phyloP scores from a whole-genome alignment of 1,284 basidiomycete species.

The Trametes pubescens region DNA sequence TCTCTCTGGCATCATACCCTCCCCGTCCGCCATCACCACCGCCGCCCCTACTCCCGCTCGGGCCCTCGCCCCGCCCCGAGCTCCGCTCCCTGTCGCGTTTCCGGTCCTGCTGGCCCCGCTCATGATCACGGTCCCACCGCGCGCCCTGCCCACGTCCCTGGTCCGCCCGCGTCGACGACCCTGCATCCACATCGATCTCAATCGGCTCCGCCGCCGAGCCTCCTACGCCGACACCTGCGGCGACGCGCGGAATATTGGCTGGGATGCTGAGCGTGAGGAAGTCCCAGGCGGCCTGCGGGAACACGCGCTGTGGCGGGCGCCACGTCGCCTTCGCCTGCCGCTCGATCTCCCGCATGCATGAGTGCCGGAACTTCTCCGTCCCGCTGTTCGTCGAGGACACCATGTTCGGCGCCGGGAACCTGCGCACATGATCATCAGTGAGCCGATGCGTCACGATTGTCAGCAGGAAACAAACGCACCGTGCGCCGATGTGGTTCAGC shows the following conservation, averaged over 20 bases:
- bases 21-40: not conserved
- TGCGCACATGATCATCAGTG: conserved; percentile 28
- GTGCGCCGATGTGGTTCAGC: conserved; percentile 85
- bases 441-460: not conserved
- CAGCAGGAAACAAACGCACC: conserved; percentile 50
- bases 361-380: conserved; percentile 47
- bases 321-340: conserved; percentile 68
- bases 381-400: conserved; percentile 44
- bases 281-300: conserved; percentile 70
- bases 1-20: not conserved
- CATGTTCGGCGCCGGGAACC: conserved; percentile 48
- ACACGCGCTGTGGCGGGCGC: conserved; percentile 46
- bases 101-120: conserved; percentile 2
- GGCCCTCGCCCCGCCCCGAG: not conserved
- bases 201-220: not conserved
- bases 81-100: conserved; percentile 4
- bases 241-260: conserved; percentile 25
- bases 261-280: conserved; percentile 68
- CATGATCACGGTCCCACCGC: not conserved
- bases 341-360: conserved; percentile 70
- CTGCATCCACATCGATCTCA: conserved; percentile 9
- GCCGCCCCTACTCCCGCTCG: not conserved
- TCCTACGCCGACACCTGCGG: not conserved
- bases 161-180: not conserved
- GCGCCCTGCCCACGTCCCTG: not conserved